Evolutionary conservation across 352 stramenopile species (phyloP).

Genomic region (Pythium coloratum): DNA sequence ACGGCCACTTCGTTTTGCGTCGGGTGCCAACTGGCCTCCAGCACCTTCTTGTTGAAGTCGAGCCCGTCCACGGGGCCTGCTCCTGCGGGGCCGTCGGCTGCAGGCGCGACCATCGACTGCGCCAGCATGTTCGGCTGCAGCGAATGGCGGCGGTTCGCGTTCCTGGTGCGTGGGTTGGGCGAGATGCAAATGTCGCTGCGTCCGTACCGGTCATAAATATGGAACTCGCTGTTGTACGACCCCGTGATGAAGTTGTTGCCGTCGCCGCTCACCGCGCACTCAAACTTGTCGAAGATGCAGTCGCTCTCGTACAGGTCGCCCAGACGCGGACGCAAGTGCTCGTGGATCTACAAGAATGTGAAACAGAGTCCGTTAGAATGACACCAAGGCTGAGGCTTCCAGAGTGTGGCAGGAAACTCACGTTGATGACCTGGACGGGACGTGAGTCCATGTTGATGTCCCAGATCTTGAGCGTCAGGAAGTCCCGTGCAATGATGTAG

Average conservation of each 20-base stretch:
- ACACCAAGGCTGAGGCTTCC: background rate
- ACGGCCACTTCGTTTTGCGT: constrained; percentile 78
- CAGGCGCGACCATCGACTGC: constrained; percentile 52
- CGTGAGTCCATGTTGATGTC: constrained; percentile 94
- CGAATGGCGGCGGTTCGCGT: constrained; percentile 59
- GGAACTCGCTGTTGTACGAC: constrained; percentile 94
- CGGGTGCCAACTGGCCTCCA: constrained; percentile 86
- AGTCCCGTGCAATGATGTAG: constrained; percentile 95
- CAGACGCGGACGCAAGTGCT: constrained; percentile 88
- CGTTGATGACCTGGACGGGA: constrained; percentile 92
- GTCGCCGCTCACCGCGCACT: constrained; percentile 90
- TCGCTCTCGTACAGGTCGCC: constrained; percentile 95
- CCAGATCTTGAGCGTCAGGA: constrained; percentile 96
- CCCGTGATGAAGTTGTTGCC: constrained; percentile 93
- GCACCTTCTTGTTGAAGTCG: constrained; percentile 86
- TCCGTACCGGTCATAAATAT: constrained; percentile 90
- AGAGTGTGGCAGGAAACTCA: constrained; percentile 36
- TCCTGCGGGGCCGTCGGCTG: constrained; percentile 14
- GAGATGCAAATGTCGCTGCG: constrained; percentile 74
- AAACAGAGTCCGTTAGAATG: background rate
- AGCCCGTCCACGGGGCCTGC: constrained; percentile 38
- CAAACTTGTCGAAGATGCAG: constrained; percentile 98
- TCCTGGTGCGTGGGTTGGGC: constrained; percentile 42
- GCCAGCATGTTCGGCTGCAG: constrained; percentile 64
- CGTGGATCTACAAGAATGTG: constrained; percentile 71